Evolutionary conservation across 768 basidiomycete species (phyloP).

Genomic region (Russula griseocarnosa): DNA sequence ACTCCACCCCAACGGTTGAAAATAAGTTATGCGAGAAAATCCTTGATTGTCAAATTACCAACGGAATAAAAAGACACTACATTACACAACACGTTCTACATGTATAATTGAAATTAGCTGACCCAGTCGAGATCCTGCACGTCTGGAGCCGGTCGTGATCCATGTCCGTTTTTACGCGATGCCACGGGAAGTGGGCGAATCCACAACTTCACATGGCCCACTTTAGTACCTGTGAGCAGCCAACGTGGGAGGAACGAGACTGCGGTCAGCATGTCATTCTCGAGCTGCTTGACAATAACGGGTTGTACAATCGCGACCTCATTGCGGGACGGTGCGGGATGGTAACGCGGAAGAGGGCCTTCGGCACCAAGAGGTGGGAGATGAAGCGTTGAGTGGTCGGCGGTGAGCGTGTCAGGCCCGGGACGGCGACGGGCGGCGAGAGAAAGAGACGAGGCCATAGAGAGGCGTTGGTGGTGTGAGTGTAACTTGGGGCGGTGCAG

Average conservation of each 20-base stretch:
- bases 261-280: slow-evolving; percentile 70
- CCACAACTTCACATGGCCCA: slow-evolving; percentile 81
- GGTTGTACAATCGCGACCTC: slow-evolving; percentile 90
- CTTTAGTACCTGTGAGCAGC: slow-evolving; percentile 73
- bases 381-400: slow-evolving; percentile 54
- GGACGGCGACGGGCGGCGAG: slow-evolving; percentile 56
- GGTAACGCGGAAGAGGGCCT: slow-evolving; percentile 54
- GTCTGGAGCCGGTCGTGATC: slow-evolving; percentile 11
- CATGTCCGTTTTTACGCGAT: slow-evolving; percentile 21
- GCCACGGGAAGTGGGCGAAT: slow-evolving; percentile 57
- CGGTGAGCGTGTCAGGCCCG: slow-evolving; percentile 27
- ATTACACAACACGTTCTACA: neutral
- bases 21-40: slow-evolving; percentile 12
- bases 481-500: slow-evolving; percentile 81
- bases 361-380: slow-evolving; percentile 47
- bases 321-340: slow-evolving; percentile 85
- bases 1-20: neutral
- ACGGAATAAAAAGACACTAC: neutral
- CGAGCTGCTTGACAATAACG: slow-evolving; percentile 81
- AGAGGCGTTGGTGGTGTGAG: slow-evolving; percentile 68
- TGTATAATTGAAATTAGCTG: slow-evolving; percentile 8
- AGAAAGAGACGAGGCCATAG: slow-evolving; percentile 75
- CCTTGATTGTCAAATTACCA: neutral
- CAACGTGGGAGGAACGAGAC: slow-evolving; percentile 75
- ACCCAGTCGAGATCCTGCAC: slow-evolving; percentile 22